Base-by-base conservation (phyloP, 148 eudicot genomes). In the Diospyros lotus region DNA sequence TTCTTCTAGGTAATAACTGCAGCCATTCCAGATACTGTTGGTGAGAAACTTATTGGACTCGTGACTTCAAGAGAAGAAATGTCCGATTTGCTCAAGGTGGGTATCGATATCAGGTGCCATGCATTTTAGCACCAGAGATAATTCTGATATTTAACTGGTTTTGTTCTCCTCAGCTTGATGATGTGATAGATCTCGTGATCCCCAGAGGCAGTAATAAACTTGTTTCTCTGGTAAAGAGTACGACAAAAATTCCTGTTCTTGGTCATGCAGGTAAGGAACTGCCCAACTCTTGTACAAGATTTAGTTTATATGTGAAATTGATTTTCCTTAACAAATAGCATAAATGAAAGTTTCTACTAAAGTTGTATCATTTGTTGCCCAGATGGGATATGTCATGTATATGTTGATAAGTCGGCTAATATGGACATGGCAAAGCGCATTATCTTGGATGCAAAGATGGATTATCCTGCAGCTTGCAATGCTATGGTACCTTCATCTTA, bases 301-400 rank as follows among this genome's bases (percentile, higher is more conserved):
- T 42, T 67, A 13, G 9, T 48, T 9, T 42, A 41, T 52, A 8
- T 7, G 17, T 18, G 9, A 38, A 6, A 41, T 14, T 64, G 17
- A 39, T 61, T 53, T 62, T 50, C 42, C 28, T 39, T 4, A 1
- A 11, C 11, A 6, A 45, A 53, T 52, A 60, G 59, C 39, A 18
- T 28, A 50, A 68, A 55, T 3, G 66, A 38, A 52, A 41, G 78
- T 13, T 18, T 44, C 44, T 51, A 13, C 46, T 64, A 54, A 75
- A 77, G 17, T 79, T 51, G 42, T 64, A 15, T 41, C 44, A 6
- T 76, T 81, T 66, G 15, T 4, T 75, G 28, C 68, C 18, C 79
- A 93, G 98, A 89, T 87, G 98, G 98, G 77, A 88, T 93, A 63
- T 94, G 98, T 82, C 98, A 94, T 81, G 91, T 94, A 39, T 94